A percentile compares a stretch with the other conserved stretches of the same genome.
Conservation (phyloP, 805 yeast species). For the Ogataea zsoltii region DNA sequence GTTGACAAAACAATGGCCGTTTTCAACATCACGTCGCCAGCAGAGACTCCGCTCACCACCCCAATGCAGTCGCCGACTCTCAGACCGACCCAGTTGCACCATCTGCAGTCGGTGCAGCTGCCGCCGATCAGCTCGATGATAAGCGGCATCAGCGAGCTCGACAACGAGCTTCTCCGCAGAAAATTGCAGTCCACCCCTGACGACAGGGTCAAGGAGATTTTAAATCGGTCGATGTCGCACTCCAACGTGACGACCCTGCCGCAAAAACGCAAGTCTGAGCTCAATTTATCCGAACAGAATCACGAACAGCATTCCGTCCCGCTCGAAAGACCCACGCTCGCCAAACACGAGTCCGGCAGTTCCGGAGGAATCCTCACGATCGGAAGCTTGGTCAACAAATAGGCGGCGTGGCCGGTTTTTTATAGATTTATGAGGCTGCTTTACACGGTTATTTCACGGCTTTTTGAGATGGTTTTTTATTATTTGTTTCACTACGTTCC, state of each 20-base stretch:
- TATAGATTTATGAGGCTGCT: background rate
- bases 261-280: conserved; percentile 13
- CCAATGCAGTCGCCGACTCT: conserved; percentile 41
- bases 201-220: conserved; percentile 30
- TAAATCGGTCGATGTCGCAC: conserved; percentile 28
- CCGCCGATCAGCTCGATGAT: conserved; percentile 38
- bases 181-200: conserved; percentile 27
- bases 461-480: background rate
- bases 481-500: background rate
- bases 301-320: background rate
- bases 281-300: conserved; percentile 5
- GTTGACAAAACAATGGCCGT: conserved; percentile 28
- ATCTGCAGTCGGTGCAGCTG: conserved; percentile 20
- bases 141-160: conserved; percentile 27
- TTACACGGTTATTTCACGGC: too few species aligned
- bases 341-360: conserved; percentile 14
- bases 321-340: conserved; percentile 11
- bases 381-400: conserved; percentile 22
- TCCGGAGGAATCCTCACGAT: conserved; percentile 22
- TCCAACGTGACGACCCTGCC: conserved; percentile 23
- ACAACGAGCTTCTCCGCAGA: conserved; percentile 27
- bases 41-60: conserved; percentile 36
- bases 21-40: conserved; percentile 36
- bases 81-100: conserved; percentile 24
- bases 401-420: background rate